A percentile compares a stretch with the other conserved stretches of the same genome.
These are phyloP conservation scores for Dipodascus albidus DNA, from an alignment of 805 yeast genomes.

Conservation along the genomic window DNA sequence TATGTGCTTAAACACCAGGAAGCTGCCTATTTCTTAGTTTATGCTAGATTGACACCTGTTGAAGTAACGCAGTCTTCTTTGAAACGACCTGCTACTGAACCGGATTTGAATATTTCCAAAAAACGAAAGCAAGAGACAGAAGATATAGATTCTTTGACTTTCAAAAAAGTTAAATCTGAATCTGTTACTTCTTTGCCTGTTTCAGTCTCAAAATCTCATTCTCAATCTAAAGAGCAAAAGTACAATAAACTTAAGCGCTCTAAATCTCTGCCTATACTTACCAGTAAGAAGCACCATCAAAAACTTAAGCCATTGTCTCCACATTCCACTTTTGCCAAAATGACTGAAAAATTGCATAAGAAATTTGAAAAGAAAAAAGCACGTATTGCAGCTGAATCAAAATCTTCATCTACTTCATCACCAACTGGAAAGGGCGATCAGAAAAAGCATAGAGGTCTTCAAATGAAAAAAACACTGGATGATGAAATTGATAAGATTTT, in stretches of 20 bases:
- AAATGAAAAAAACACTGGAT: conserved; percentile 3
- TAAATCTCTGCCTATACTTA: not conserved
- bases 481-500: conserved; percentile 22
- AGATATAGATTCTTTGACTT: no score
- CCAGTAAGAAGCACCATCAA: not conserved
- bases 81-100: not conserved
- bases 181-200: not conserved
- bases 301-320: not conserved
- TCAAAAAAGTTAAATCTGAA: not conserved
- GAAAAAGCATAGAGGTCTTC: not conserved
- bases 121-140: not conserved
- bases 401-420: conserved; percentile 2
- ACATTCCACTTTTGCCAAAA: not conserved
- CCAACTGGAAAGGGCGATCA: not conserved
- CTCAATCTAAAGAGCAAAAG: not conserved
- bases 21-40: conserved; percentile 81
- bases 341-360: conserved; percentile 1
- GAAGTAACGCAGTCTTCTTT: not conserved
- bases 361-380: conserved; percentile 3
- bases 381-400: not conserved
- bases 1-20: conserved; percentile 65
- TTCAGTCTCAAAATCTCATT: not conserved
- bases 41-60: conserved; percentile 39
- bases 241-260: not conserved
- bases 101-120: not conserved